Conservation (phyloP, 2,329 filamentous ascomycete genomes). For the Graphilbum fragrans region DNA sequence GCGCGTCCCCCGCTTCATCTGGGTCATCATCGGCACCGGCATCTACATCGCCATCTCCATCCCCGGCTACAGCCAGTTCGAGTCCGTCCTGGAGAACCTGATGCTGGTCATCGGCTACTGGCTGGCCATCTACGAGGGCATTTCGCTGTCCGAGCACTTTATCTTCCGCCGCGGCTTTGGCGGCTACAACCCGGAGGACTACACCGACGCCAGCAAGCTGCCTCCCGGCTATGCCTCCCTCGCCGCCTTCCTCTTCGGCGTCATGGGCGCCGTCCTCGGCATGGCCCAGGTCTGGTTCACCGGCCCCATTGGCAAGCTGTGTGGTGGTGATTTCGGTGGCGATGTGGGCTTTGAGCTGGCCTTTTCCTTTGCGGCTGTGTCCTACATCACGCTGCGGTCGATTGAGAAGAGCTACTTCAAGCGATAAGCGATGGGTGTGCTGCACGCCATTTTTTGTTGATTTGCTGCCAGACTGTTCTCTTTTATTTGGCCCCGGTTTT, state of each 20-base stretch:
- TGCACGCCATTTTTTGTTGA: neutral
- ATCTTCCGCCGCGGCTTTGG: constrained; percentile 32
- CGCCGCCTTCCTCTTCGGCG: constrained; percentile 14
- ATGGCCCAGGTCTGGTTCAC: constrained; percentile 52
- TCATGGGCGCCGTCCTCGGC: constrained; percentile 40
- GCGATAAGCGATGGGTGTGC: constrained; percentile 15
- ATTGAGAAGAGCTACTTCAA: constrained; percentile 27
- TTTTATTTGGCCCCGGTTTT: neutral
- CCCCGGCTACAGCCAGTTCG: constrained; percentile 20
- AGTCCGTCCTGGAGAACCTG: constrained; percentile 24
- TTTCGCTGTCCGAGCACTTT: constrained; percentile 21
- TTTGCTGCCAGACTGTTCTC: neutral
- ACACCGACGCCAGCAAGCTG: constrained; percentile 30
- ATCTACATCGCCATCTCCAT: constrained; percentile 49
- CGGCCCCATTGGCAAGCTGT: constrained; percentile 45
- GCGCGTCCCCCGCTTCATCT: constrained; percentile 44
- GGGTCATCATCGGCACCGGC: constrained; percentile 43
- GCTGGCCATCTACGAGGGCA: constrained; percentile 31
- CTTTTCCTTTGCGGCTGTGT: constrained; percentile 26
- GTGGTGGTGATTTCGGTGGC: constrained; percentile 24
- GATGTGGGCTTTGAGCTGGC: constrained; percentile 57
- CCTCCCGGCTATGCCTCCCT: constrained; percentile 23
- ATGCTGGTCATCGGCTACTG: constrained; percentile 26
- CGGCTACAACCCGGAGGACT: constrained; percentile 28
- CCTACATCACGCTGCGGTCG: constrained; percentile 38